Evolutionary conservation across 345 rosid genomes (phyloP).

Genomic region (Linum lewisii): DNA sequence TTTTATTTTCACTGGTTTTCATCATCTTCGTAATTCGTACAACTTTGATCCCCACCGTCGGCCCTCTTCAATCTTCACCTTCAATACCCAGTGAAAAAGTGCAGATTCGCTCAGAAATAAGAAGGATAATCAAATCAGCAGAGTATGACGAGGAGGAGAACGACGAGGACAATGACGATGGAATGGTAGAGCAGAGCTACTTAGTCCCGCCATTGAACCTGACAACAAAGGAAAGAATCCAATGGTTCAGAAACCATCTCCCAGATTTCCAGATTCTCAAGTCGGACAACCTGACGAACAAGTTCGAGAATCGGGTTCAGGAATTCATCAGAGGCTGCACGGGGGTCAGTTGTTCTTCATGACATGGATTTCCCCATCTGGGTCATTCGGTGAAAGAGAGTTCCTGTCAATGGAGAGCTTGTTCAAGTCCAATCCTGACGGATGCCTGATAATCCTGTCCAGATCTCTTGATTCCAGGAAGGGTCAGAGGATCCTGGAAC

Average conservation of each 20-base stretch:
- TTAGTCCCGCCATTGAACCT: neutral
- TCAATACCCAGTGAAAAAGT: neutral
- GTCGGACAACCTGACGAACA: slow-evolving; percentile 1
- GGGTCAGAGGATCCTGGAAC: slow-evolving; percentile 39
- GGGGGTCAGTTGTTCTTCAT: slow-evolving; percentile 45
- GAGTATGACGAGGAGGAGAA: neutral
- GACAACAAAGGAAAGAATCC: neutral
- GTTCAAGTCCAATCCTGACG: slow-evolving; percentile 53
- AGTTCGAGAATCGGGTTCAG: slow-evolving; percentile 33
- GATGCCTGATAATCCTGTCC: slow-evolving; percentile 67
- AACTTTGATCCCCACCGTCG: neutral
- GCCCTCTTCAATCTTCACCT: neutral
- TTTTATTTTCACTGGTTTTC: neutral
- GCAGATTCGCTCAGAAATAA: neutral
- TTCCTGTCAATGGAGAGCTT: slow-evolving; percentile 49
- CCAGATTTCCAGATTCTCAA: neutral
- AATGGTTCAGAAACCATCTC: neutral
- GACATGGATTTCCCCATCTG: slow-evolving; percentile 78
- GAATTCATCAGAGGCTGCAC: slow-evolving; percentile 39
- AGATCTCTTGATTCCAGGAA: slow-evolving; percentile 47
- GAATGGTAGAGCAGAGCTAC: neutral
- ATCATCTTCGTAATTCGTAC: neutral
- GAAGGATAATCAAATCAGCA: neutral
- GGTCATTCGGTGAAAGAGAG: slow-evolving; percentile 58
- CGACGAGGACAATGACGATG: neutral